A percentile compares a stretch with the other conserved stretches of the same genome.
Conservation (phyloP, 2,329 filamentous ascomycete species). For the Talaromyces albobiverticillius region DNA sequence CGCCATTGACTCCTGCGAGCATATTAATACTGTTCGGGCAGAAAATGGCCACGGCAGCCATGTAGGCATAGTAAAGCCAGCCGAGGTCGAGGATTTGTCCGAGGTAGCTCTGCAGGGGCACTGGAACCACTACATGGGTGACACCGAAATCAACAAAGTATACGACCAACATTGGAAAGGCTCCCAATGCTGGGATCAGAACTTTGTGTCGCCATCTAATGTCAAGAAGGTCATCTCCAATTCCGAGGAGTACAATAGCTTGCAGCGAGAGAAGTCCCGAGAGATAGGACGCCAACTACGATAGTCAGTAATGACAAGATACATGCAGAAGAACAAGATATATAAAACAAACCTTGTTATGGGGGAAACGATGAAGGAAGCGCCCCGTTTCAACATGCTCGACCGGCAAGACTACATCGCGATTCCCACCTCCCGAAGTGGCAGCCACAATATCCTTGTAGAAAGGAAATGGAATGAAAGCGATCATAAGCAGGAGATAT, state of each 20-base stretch:
- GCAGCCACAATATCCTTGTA: conserved; percentile 97
- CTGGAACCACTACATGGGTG: conserved; percentile 88
- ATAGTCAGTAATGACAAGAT: not conserved
- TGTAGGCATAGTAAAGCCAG: conserved; percentile 88
- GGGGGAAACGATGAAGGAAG: conserved; percentile 86
- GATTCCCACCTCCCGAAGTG: conserved; percentile 88
- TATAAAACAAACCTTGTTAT: conserved; percentile 71
- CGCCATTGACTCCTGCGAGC: conserved; percentile 97
- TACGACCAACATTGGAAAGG: conserved; percentile 88
- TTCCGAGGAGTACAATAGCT: conserved; percentile 82
- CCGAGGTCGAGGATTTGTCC: conserved; percentile 82
- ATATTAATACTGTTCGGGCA: conserved; percentile 99
- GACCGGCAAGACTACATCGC: conserved; percentile 74
- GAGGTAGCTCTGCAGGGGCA: conserved; percentile 78
- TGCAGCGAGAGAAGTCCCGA: conserved; percentile 92
- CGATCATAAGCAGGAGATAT: conserved; percentile 81
- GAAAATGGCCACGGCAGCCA: conserved; percentile 95
- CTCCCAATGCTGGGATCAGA: conserved; percentile 91
- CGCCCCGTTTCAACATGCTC: conserved; percentile 76
- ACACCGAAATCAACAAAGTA: conserved; percentile 99
- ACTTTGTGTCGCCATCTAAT: conserved; percentile 99
- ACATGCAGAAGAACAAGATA: not conserved
- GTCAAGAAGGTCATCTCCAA: conserved; percentile 95
- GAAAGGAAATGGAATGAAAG: conserved; percentile 95
- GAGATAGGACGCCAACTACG: conserved; percentile 85